Evolutionary conservation across 495 filamentous ascomycete genomes (phyloP).

Genomic region (Aspergillus wentii): DNA sequence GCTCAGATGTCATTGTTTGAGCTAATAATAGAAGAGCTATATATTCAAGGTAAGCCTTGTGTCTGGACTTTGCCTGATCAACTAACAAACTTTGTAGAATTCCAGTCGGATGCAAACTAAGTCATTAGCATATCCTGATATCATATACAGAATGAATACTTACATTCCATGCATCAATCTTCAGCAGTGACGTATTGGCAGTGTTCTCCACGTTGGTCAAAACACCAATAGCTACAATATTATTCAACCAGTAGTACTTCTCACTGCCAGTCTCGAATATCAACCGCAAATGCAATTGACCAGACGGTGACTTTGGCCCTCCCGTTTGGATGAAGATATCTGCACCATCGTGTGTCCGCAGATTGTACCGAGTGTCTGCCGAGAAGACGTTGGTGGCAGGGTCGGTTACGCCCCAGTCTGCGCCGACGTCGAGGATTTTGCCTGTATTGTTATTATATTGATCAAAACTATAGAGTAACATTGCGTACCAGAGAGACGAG

Average conservation of each 20-base stretch:
- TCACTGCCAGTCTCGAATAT: constrained; percentile 22
- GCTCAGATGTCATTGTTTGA: too few relatives aligned
- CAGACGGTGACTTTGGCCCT: constrained; percentile 16
- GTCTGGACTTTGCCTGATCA: too few relatives aligned
- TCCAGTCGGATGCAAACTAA: constrained; percentile 19
- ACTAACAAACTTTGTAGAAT: constrained; percentile 7
- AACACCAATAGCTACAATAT: constrained; percentile 27
- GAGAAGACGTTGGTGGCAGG: constrained; percentile 23
- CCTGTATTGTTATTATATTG: constrained; percentile 8
- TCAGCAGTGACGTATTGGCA: constrained; percentile 11
- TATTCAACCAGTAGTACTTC: constrained; percentile 32
- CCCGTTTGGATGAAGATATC: constrained; percentile 24
- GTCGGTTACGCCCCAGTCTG: constrained; percentile 26
- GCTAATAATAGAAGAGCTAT: too few relatives aligned
- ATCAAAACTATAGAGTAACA: neutral
- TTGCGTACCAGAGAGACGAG: constrained; percentile 16
- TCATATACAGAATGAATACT: constrained; percentile 2
- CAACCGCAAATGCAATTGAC: constrained; percentile 21
- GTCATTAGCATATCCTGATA: neutral
- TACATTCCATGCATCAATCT: constrained; percentile 32
- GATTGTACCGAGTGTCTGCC: constrained; percentile 28
- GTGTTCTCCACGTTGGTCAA: constrained; percentile 10
- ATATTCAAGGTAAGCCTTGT: too few relatives aligned
- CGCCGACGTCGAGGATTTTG: constrained; percentile 24
- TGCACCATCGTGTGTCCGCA: constrained; percentile 24